Conservation (phyloP, 352 stramenopile species). For the Globisporangium heterothallicum region DNA sequence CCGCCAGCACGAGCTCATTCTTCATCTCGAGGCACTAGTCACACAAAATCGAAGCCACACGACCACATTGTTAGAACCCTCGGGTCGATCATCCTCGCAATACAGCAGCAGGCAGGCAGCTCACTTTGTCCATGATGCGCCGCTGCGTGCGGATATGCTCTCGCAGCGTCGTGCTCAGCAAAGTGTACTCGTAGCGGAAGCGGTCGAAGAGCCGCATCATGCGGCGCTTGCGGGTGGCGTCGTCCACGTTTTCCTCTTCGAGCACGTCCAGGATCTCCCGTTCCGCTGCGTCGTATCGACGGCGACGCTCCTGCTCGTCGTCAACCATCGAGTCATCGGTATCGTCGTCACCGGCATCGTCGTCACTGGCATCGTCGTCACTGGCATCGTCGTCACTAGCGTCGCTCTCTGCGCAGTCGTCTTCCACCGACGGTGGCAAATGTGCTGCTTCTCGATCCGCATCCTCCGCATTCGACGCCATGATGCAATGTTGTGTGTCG, state of each 20-base stretch:
- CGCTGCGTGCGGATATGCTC: conserved; percentile 46
- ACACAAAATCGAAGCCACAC: background rate
- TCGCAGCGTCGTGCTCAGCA: conserved; percentile 47
- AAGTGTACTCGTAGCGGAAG: conserved; percentile 58
- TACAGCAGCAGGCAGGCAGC: background rate
- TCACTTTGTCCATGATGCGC: conserved; percentile 54
- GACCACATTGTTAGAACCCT: background rate
- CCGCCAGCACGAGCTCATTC: conserved; percentile 53
- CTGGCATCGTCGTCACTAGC: no score
- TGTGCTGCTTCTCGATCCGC: no score
- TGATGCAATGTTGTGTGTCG: no score
- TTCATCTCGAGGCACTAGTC: conserved; percentile 57
- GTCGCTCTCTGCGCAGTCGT: no score
- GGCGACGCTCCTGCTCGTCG: conserved; percentile 24
- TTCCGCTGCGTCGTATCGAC: conserved; percentile 39
- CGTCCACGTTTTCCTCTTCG: conserved; percentile 38
- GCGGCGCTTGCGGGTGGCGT: conserved; percentile 47
- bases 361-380: no score
- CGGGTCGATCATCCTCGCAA: background rate
- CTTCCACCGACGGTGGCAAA: no score
- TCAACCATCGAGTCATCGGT: conserved; percentile 5
- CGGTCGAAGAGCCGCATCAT: conserved; percentile 63
- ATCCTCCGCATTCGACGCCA: no score
- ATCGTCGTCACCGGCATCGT: no score
- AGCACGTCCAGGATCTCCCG: conserved; percentile 43